A percentile compares a stretch with the other conserved stretches of the same genome.
These are phyloP conservation scores for Fusarium albidum DNA, from an alignment of 2,329 filamentous ascomycete species.

Conservation along the genomic window DNA sequence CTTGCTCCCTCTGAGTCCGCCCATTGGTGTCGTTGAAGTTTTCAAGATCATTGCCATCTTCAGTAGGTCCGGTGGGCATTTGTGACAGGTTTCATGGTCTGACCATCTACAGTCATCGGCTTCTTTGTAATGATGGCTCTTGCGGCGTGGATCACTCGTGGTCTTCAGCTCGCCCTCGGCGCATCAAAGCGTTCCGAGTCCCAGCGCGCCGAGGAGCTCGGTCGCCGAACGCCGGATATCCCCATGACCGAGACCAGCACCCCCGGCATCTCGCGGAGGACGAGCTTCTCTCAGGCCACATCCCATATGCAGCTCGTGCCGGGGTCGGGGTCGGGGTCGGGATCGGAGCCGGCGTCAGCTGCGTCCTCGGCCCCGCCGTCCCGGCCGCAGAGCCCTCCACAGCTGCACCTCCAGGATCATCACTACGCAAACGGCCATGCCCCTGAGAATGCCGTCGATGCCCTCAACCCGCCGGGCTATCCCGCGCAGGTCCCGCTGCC, in stretches of 20 bases:
- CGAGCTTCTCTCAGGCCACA: slow-evolving; percentile 36
- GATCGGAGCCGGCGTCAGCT: slow-evolving; percentile 28
- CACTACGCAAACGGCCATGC: slow-evolving; percentile 34
- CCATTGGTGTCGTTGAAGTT: slow-evolving; percentile 62
- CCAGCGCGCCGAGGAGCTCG: slow-evolving; percentile 59
- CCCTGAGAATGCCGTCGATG: slow-evolving; percentile 28
- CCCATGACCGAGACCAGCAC: slow-evolving; percentile 48
- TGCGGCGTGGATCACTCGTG: slow-evolving; percentile 63
- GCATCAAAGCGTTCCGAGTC: slow-evolving; percentile 60
- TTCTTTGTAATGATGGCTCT: slow-evolving; percentile 61
- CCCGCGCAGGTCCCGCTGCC: slow-evolving; percentile 52
- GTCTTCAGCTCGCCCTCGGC: slow-evolving; percentile 59
- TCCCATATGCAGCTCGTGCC: slow-evolving; percentile 34
- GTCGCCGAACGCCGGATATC: slow-evolving; percentile 51
- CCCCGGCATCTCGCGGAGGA: slow-evolving; percentile 37
- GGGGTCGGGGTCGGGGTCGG: slow-evolving; percentile 22
- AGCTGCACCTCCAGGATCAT: slow-evolving; percentile 41
- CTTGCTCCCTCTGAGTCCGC: slow-evolving; percentile 63
- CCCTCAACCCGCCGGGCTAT: slow-evolving; percentile 33
- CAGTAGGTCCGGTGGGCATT: slow-evolving; percentile 48
- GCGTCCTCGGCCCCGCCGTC: slow-evolving; percentile 29
- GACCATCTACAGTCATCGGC: slow-evolving; percentile 55
- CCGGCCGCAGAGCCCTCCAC: slow-evolving; percentile 39
- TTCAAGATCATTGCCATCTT: slow-evolving; percentile 68
- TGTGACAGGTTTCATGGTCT: not conserved